Evolutionary conservation across 257 asterid species (phyloP), one percentile per base, ranked within the genome.

Genomic region (Solanum piurae): DNA sequence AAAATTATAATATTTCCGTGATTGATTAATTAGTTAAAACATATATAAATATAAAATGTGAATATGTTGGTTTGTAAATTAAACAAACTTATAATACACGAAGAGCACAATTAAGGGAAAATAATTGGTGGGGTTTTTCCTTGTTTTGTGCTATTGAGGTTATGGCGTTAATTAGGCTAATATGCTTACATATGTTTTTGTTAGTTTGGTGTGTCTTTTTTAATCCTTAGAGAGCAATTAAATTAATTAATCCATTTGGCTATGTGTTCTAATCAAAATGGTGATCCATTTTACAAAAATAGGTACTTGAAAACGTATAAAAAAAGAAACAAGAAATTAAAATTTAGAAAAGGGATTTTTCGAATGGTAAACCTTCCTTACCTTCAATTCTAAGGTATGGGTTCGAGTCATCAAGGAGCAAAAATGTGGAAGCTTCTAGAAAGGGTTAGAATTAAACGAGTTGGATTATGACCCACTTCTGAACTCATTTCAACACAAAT

Each of bases 1-100:
- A 16, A 37, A 79, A 13, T 79, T 42, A 79, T 44, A 42, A 0
- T 12, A 79, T 91, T 89, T 90, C 73, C 73, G 3, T 9, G 87
- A 88, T 42, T 13, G n/a, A 13, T 79, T 44, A 52, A 18, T 18
- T 79, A 8, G 25, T 60, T 42, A 44, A 42, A 79, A 11, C 4
- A 52, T 16, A 52, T 52, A 74, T 76, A 52, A 52, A 40, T 12
- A 76, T 76, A 40, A 12, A 42, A 79, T 44, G n/a, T 25, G 66
- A 25, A 42, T 7, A 25, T 42, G 62, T 77, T 42, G 1, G 62
- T 42, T 79, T 25, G 27, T 36, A 36, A 72, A 72, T 34, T 72
- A 34, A 20, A 7, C 36, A 40, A 13, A 79, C 85, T 44, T 44
- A 27, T 79, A 80, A 8, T 80, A 80, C 8, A 77, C 68, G 42